Conservation (phyloP, 805 yeast genomes). For the Ogataea henricii region DNA sequence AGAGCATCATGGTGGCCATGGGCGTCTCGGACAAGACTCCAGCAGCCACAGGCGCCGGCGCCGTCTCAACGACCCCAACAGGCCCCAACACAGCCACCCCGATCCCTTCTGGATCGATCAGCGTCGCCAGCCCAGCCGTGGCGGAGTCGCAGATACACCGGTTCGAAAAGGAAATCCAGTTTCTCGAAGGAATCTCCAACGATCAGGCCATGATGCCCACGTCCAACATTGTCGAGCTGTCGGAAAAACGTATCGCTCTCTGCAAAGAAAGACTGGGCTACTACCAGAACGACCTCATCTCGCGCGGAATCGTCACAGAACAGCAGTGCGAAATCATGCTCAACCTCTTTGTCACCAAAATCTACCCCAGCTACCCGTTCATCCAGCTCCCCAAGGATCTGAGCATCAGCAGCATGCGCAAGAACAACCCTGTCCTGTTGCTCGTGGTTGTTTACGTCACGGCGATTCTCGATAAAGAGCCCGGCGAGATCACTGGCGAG, state of each 20-base stretch:
- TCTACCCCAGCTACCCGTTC: conserved; percentile 56
- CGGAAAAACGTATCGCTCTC: conserved; percentile 43
- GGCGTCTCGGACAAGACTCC: background rate
- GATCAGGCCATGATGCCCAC: conserved; percentile 45
- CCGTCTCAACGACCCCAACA: background rate
- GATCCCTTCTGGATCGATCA: conserved; percentile 5
- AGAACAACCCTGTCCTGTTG: conserved; percentile 60
- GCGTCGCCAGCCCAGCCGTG: background rate
- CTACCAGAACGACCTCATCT: conserved; percentile 50
- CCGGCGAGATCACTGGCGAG: conserved; percentile 37
- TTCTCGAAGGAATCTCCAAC: conserved; percentile 36
- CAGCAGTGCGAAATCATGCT: conserved; percentile 63
- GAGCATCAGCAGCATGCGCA: conserved; percentile 49
- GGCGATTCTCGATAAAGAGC: conserved; percentile 41
- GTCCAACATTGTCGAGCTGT: conserved; percentile 45
- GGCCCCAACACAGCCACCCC: background rate
- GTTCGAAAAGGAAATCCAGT: conserved; percentile 44
- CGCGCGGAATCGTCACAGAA: conserved; percentile 55
- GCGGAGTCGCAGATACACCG: conserved; percentile 32
- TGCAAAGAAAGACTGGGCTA: conserved; percentile 30
- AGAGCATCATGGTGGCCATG: conserved; percentile 4
- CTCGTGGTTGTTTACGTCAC: conserved; percentile 65
- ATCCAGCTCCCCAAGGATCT: conserved; percentile 51
- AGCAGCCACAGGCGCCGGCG: background rate
- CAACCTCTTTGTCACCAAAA: conserved; percentile 45